Conservation (phyloP, 495 filamentous ascomycete genomes). For the Annulohypoxylon nitens region DNA sequence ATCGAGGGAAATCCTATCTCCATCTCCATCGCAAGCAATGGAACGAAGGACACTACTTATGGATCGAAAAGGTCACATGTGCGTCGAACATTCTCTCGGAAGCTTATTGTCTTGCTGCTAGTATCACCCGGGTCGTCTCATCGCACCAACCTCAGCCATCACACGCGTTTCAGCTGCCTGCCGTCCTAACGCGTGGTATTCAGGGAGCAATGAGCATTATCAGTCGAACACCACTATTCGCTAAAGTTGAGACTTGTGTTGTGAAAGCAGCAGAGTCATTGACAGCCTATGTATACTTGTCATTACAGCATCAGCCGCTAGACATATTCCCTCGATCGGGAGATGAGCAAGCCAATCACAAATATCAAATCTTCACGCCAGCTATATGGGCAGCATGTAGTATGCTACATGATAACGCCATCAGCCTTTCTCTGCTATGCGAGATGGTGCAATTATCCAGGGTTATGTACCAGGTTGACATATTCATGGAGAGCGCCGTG, state of each 20-base stretch:
- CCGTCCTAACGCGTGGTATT: no score
- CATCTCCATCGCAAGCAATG: not conserved
- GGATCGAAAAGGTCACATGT: conserved; percentile 61
- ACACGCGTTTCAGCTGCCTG: no score
- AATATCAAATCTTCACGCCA: conserved; percentile 57
- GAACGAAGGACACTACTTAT: conserved; percentile 41
- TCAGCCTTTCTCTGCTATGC: conserved; percentile 36
- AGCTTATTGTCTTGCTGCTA: conserved; percentile 54
- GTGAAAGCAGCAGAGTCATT: conserved; percentile 43
- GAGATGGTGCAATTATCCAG: conserved; percentile 60
- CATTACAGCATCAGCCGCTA: conserved; percentile 14
- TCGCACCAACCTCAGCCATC: conserved; percentile 1
- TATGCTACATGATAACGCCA: not conserved
- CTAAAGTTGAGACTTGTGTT: conserved; percentile 13
- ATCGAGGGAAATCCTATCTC: conserved; percentile 19
- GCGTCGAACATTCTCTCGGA: conserved; percentile 47
- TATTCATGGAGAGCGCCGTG: conserved; percentile 54
- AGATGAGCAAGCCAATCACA: conserved; percentile 40
- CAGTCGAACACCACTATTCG: conserved; percentile 40
- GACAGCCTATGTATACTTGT: conserved; percentile 32
- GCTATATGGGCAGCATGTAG: conserved; percentile 49
- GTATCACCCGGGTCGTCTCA: not conserved
- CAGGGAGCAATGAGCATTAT: not conserved
- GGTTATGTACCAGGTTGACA: conserved; percentile 57
- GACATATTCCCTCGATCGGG: conserved; percentile 48